phyloP scores from a whole-genome alignment of 2,329 filamentous ascomycete genomes.

The Cyphellophora europaea region DNA sequence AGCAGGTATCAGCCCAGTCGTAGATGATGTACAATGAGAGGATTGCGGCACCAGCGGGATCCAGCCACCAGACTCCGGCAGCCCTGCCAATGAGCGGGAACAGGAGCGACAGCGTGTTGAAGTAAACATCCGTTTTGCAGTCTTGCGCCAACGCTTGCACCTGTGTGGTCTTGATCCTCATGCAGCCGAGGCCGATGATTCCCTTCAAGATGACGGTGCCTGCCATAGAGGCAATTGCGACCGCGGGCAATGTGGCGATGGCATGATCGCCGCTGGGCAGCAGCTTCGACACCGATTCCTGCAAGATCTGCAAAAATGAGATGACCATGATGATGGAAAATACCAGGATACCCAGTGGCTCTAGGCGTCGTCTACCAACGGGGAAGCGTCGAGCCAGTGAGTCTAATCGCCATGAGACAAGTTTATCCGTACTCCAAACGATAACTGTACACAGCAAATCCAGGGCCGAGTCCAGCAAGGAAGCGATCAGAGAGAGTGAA shows the following conservation, averaged over 20 bases:
- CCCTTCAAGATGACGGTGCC: constrained; percentile 51
- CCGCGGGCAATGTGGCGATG: constrained; percentile 31
- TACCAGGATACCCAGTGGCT: constrained; percentile 53
- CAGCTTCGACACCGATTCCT: constrained; percentile 51
- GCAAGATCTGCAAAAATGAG: constrained; percentile 51
- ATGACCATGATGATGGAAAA: constrained; percentile 57
- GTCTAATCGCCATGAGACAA: constrained; percentile 48
- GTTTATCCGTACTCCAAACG: constrained; percentile 49
- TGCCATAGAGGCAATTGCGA: constrained; percentile 49
- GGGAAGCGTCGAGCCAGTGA: constrained; percentile 47
- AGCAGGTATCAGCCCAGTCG: constrained; percentile 56
- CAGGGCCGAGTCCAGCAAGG: constrained; percentile 51
- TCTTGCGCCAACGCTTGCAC: constrained; percentile 56
- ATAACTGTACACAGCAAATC: constrained; percentile 53
- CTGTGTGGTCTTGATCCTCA: constrained; percentile 52
- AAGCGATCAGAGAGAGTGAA: constrained; percentile 53
- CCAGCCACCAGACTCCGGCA: constrained; percentile 57
- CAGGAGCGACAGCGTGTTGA: constrained; percentile 54
- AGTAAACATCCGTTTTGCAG: constrained; percentile 55
- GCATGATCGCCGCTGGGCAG: constrained; percentile 33
- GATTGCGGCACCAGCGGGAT: constrained; percentile 51
- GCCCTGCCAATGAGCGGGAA: constrained; percentile 54
- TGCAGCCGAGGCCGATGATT: constrained; percentile 51
- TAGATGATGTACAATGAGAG: constrained; percentile 60
- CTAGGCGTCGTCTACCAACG: constrained; percentile 47